Evolutionary conservation across 768 basidiomycete species (phyloP), one percentile per base, ranked within the genome.

Genomic region (Mycena albidolilacea): DNA sequence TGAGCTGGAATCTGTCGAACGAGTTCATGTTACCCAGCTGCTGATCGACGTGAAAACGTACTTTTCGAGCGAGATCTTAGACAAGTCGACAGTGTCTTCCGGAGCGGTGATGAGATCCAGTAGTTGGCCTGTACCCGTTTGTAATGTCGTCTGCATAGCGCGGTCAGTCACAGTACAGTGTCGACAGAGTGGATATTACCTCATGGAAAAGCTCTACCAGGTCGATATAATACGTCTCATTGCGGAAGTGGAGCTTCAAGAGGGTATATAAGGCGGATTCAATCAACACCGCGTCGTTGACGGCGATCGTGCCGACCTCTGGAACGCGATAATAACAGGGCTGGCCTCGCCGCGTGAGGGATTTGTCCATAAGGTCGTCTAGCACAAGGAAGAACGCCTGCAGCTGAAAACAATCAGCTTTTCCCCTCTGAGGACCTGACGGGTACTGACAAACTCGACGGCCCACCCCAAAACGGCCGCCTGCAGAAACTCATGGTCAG

Each of bases 331-430:
- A 98, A 95, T 96, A 99, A 85, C 97, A 98, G 2, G 96, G 93
- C 82, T 98, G 97, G 5, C 93, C 92, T 14, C 97, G 92, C 23
- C 97, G 93, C 7, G 97, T 98, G 76, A 98, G 92, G 59, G 94
- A 95, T 17, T 89, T 82, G 79, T 99, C 97, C 97, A 99, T 99
- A 78, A 99, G 95, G 82, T 99, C 97, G 82, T 99, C 95, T 3
- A 95, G 88, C 66, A 97, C 96, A 67, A 99, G 91, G 91, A 99
- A 98, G 84, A 92, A 97, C 0, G 97, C 97, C 92, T 99, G 97
- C 3, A 99, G 90, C 95, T 97, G 77, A 5, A 17, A 66, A 54
- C 7, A 60, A 65, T 21, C 9, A 37, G 10, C 11, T 14, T 17
- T 6, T 21, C 7, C 50, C n/a, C 30, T 5, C 10, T 30, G 30